Evolutionary conservation across 2,329 filamentous ascomycete genomes (phyloP).

Genomic region (Daldinia sp.): DNA sequence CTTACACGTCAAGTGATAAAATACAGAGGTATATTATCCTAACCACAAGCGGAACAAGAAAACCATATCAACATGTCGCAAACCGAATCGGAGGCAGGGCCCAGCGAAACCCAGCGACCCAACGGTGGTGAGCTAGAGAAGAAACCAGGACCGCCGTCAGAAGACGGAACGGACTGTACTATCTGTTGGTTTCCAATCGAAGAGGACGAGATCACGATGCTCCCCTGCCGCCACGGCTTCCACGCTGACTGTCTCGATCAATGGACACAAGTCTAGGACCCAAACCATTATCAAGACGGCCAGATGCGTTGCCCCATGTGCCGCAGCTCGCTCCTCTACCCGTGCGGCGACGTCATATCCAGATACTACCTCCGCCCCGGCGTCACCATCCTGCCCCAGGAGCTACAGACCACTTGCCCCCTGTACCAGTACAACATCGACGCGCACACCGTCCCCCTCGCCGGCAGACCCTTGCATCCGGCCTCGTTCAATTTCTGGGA

Average conservation of each 20-base stretch:
- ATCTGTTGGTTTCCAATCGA: neutral
- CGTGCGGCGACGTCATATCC: slow-evolving; percentile 24
- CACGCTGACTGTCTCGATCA: slow-evolving; percentile 13
- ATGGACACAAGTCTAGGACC: slow-evolving; percentile 21
- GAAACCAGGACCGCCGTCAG: too few species aligned
- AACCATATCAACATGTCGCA: neutral
- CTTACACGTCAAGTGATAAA: neutral
- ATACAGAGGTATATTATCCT: neutral
- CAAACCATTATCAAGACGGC: neutral
- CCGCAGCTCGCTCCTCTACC: slow-evolving; percentile 13
- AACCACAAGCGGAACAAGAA: neutral
- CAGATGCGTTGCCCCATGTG: slow-evolving; percentile 26
- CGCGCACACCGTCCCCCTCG: neutral
- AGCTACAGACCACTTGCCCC: slow-evolving; percentile 14
- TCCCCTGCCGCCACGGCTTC: slow-evolving; percentile 30
- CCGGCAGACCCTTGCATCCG: neutral
- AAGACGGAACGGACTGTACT: neutral
- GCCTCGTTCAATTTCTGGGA: neutral
- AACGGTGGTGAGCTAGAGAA: too few species aligned
- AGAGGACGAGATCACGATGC: slow-evolving; percentile 5
- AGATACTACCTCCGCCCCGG: slow-evolving; percentile 28
- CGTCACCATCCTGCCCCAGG: slow-evolving; percentile 19
- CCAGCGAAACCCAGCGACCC: neutral
- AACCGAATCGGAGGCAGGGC: neutral
- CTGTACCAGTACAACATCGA: neutral